Percentiles rank a stretch among this genome's conserved stretches.
phyloP scores from a whole-genome alignment of 495 filamentous ascomycete species.

The Astrothelium macrocarpum region DNA sequence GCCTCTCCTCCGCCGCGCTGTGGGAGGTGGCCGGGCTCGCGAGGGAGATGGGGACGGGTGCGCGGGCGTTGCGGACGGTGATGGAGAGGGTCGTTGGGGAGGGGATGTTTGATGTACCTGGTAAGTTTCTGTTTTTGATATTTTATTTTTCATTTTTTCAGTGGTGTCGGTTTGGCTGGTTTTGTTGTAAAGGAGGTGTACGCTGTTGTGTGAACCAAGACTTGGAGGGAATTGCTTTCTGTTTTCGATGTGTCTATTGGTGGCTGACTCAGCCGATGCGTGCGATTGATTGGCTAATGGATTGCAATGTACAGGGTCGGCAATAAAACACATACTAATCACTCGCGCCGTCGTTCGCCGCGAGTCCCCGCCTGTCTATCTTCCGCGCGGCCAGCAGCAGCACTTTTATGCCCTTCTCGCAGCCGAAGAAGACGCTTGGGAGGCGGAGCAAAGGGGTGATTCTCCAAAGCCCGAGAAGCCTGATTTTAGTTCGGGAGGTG shows the following conservation, averaged over 20 bases:
- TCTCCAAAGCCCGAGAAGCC: not conserved
- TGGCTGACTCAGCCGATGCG: too few species aligned
- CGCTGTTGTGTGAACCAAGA: too few species aligned
- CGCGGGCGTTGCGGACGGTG: conserved; percentile 76
- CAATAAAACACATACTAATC: conserved; percentile 53
- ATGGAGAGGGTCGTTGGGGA: conserved; percentile 80
- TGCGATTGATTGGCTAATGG: too few species aligned
- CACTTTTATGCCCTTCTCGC: conserved; percentile 50
- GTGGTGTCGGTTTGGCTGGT: too few species aligned
- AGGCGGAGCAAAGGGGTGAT: conserved; percentile 30
- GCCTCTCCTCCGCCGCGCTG: conserved; percentile 71
- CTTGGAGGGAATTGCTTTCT: too few species aligned
- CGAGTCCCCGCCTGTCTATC: conserved; percentile 51
- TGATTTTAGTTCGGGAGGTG: conserved; percentile 1
- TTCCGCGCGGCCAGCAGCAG: conserved; percentile 50
- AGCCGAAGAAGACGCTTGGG: conserved; percentile 55
- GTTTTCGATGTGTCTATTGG: too few species aligned
- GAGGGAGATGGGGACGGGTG: conserved; percentile 70
- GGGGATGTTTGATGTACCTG: conserved; percentile 85
- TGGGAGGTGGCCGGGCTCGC: conserved; percentile 69
- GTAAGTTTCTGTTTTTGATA: conserved; percentile 32
- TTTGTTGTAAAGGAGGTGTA: too few species aligned
- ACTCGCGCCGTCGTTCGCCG: conserved; percentile 62
- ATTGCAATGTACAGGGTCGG: not conserved
- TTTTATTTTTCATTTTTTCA: not conserved